phyloP scores from a whole-genome alignment of 2,329 filamentous ascomycete species.

The Microthyrium microscopicum region DNA sequence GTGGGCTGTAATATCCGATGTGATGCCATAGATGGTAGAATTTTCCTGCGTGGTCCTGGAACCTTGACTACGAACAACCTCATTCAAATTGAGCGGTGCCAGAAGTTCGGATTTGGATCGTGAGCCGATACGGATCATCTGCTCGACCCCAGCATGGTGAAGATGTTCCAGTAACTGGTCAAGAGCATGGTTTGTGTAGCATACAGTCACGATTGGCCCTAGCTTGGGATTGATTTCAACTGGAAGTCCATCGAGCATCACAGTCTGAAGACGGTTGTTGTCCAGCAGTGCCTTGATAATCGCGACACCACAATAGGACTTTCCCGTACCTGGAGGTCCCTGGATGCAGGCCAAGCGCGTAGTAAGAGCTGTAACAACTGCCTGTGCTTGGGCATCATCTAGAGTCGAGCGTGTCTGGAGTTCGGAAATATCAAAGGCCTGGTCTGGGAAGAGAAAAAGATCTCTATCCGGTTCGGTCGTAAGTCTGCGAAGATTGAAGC shows the following conservation, averaged over 20 bases:
- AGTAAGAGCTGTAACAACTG: conserved; percentile 36
- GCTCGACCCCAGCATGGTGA: conserved; percentile 26
- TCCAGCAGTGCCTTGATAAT: conserved; percentile 40
- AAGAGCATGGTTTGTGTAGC: conserved; percentile 37
- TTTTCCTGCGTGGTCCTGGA: conserved; percentile 2
- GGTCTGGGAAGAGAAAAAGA: conserved; percentile 14
- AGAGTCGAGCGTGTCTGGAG: conserved; percentile 27
- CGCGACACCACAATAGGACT: conserved; percentile 42
- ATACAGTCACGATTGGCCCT: conserved; percentile 31
- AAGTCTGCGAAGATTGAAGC: conserved; percentile 26
- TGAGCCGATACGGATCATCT: conserved; percentile 46
- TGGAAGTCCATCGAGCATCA: too few species aligned
- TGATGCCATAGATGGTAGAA: background rate
- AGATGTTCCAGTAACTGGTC: conserved; percentile 46
- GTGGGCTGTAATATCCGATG: background rate
- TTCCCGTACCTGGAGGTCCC: conserved; percentile 38
- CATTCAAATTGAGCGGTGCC: conserved; percentile 32
- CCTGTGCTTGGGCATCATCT: conserved; percentile 32
- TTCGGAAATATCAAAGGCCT: conserved; percentile 16
- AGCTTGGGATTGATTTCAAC: too few species aligned
- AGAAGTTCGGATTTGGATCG: conserved; percentile 40
- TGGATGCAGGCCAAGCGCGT: conserved; percentile 45
- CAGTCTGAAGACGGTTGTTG: too few species aligned
- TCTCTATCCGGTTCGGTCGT: conserved; percentile 6
- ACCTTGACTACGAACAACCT: conserved; percentile 16